phyloP scores from a whole-genome alignment of 208 protist genomes.

The Porcisia hertigi region DNA sequence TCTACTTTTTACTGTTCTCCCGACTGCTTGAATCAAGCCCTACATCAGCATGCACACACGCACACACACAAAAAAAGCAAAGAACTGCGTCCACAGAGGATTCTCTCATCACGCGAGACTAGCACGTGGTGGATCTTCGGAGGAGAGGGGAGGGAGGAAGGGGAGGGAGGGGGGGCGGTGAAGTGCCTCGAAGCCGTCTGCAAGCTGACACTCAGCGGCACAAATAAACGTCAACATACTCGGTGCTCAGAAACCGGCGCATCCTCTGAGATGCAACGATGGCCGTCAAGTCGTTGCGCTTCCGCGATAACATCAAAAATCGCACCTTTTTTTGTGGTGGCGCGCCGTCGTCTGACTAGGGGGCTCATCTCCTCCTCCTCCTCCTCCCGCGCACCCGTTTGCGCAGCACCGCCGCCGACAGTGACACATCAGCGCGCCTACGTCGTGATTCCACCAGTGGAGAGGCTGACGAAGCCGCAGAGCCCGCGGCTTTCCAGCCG shows the following conservation, averaged over 20 bases:
- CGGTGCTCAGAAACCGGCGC: not conserved
- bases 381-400: not conserved
- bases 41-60: not conserved
- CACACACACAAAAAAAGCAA: not conserved
- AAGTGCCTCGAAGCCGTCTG: not conserved
- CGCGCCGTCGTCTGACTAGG: not conserved
- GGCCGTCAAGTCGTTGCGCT: not conserved
- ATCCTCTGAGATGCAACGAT: not conserved
- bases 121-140: no score
- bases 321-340: not conserved
- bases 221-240: not conserved
- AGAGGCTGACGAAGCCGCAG: conserved; percentile 26
- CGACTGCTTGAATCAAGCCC: no score
- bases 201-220: not conserved
- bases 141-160: no score
- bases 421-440: not conserved
- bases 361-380: not conserved
- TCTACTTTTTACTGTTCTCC: not conserved
- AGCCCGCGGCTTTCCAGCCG: conserved; percentile 22
- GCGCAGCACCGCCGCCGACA: not conserved
- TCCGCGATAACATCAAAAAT: not conserved
- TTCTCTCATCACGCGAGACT: no score
- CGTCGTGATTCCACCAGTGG: conserved; percentile 40
- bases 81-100: not conserved
- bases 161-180: no score